These are phyloP conservation scores for Cicer bijugum DNA, from an alignment of 306 rosid species.

Conservation along the genomic window DNA sequence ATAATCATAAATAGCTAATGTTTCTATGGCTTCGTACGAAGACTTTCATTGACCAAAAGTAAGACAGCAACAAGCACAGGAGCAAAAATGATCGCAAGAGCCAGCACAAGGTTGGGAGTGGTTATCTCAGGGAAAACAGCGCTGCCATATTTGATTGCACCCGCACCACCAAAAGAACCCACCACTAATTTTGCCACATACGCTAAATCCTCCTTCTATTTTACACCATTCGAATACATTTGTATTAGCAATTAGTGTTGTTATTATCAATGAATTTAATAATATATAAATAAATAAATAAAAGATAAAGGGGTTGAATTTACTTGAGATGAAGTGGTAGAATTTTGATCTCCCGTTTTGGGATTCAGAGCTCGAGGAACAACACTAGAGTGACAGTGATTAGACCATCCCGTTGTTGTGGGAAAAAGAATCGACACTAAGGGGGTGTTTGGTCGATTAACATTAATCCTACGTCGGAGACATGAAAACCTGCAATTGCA, in stretches of 20 bases:
- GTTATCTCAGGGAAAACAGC: conserved; percentile 70
- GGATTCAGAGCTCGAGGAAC: conserved; percentile 59
- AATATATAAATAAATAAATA: not conserved
- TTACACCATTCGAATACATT: not conserved
- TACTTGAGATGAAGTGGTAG: conserved; percentile 51
- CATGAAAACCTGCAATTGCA: conserved; percentile 13
- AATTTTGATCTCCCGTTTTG: conserved; percentile 40
- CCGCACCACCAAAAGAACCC: conserved; percentile 67
- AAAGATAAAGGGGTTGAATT: not conserved
- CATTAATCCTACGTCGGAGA: conserved; percentile 11
- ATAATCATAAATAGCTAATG: not conserved
- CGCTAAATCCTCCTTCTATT: conserved; percentile 67
- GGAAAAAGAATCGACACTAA: conserved; percentile 40
- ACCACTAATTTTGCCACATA: conserved; percentile 59
- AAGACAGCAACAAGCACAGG: conserved; percentile 63
- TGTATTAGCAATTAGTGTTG: not conserved
- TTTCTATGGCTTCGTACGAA: conserved; percentile 39
- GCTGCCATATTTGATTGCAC: conserved; percentile 75
- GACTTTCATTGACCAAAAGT: conserved; percentile 67
- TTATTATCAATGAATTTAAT: conserved; percentile 8
- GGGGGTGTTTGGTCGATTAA: conserved; percentile 30
- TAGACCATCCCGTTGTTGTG: not conserved
- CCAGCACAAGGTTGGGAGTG: conserved; percentile 67
- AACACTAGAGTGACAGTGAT: not conserved
- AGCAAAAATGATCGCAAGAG: conserved; percentile 61